A percentile compares a stretch with the other conserved stretches of the same genome.
Conservation (phyloP, 805 yeast species). For the Candida ponderosae region DNA sequence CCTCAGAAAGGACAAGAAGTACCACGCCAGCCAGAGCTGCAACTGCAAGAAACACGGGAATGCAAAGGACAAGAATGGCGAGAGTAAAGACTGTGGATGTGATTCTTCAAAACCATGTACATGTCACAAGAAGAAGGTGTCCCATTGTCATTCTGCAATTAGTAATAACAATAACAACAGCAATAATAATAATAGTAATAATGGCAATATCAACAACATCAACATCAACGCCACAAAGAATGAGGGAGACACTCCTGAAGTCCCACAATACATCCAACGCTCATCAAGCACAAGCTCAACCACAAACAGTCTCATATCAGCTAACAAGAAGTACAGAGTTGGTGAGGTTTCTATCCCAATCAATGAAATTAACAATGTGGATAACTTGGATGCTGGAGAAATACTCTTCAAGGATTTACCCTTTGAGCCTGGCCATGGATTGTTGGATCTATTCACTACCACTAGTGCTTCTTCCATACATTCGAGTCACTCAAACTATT, state of each 20-base stretch:
- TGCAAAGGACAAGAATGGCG: slow-evolving; percentile 16
- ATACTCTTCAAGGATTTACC: slow-evolving; percentile 23
- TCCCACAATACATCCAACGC: not conserved
- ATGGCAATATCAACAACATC: not conserved
- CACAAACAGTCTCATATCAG: not conserved
- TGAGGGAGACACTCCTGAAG: not conserved
- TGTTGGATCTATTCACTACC: slow-evolving; percentile 31
- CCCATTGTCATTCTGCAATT: not conserved
- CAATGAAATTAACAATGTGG: slow-evolving; percentile 26
- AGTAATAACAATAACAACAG: not conserved
- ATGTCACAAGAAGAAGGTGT: slow-evolving; percentile 18
- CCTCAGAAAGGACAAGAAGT: slow-evolving; percentile 55
- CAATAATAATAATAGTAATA: slow-evolving; percentile 1
- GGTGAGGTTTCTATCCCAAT: slow-evolving; percentile 31
- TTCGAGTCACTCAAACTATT: too few species aligned
- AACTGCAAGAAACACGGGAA: slow-evolving; percentile 40
- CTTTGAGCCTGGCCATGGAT: slow-evolving; percentile 28
- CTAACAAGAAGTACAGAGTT: slow-evolving; percentile 15
- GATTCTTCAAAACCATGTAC: slow-evolving; percentile 18
- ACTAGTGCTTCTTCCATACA: too few species aligned
- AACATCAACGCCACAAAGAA: not conserved
- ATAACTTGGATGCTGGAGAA: slow-evolving; percentile 12
- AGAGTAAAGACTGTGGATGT: slow-evolving; percentile 19
- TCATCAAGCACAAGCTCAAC: not conserved
- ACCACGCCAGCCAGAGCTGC: slow-evolving; percentile 55